Conservation (phyloP, 2,329 filamentous ascomycete species). For the Davidsoniella neocaledoniae region DNA sequence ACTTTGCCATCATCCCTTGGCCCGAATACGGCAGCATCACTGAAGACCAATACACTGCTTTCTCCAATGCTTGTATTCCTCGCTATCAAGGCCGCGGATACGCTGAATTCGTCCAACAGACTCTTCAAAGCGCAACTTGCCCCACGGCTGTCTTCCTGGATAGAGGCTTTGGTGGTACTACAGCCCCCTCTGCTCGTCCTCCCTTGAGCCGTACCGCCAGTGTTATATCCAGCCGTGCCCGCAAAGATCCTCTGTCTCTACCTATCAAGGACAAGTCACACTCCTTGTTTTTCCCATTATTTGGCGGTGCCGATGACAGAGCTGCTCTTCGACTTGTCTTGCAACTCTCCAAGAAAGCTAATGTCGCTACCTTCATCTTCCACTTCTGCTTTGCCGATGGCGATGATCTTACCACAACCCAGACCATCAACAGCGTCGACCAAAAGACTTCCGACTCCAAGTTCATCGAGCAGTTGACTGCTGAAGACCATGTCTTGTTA, state of each 20-base stretch:
- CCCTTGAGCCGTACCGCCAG: constrained; percentile 27
- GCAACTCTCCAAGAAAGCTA: constrained; percentile 63
- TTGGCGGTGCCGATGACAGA: constrained; percentile 69
- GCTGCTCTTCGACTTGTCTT: constrained; percentile 66
- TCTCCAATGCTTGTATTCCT: neutral
- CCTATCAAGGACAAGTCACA: constrained; percentile 54
- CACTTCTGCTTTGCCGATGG: constrained; percentile 21
- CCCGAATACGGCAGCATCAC: constrained; percentile 62
- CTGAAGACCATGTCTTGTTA: constrained; percentile 7
- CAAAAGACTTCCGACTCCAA: neutral
- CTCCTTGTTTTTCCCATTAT: constrained; percentile 74
- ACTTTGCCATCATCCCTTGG: constrained; percentile 77
- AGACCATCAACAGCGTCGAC: neutral
- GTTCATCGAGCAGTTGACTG: constrained; percentile 5
- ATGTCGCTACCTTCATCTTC: constrained; percentile 62
- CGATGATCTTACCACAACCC: neutral
- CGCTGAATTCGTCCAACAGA: constrained; percentile 52
- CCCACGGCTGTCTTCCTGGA: constrained; percentile 70
- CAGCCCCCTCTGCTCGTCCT: neutral
- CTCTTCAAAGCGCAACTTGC: constrained; percentile 45
- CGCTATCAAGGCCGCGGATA: constrained; percentile 29
- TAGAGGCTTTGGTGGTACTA: constrained; percentile 22
- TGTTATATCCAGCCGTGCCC: constrained; percentile 39
- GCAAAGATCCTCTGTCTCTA: constrained; percentile 36
- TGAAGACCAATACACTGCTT: constrained; percentile 34